phyloP scores from a whole-genome alignment of 345 rosid species.

The Brassica rapa region DNA sequence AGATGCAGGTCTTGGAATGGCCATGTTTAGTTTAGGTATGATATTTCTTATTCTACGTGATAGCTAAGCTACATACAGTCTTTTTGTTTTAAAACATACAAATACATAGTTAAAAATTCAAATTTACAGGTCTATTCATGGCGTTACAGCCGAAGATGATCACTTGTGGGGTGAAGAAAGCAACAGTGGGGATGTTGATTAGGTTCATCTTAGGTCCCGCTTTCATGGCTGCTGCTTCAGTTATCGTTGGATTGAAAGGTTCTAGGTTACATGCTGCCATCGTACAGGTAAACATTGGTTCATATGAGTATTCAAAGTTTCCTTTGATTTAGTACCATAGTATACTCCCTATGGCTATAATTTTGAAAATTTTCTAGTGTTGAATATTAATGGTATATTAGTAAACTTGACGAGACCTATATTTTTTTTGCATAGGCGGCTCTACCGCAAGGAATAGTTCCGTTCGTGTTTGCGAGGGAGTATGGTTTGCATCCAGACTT shows the following conservation, averaged over 20 bases:
- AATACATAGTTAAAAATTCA: background rate
- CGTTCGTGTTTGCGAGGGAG: constrained; percentile 79
- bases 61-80: background rate
- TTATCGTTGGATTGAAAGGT: constrained; percentile 55
- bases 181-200: constrained; percentile 60
- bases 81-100: background rate
- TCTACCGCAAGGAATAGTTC: constrained; percentile 82
- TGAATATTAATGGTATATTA: background rate
- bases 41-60: background rate
- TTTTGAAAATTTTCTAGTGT: background rate
- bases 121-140: constrained; percentile 66
- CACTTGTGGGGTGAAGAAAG: constrained; percentile 64
- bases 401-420: background rate
- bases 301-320: background rate
- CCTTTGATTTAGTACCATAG: background rate
- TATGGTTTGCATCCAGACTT: constrained; percentile 74
- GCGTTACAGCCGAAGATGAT: constrained; percentile 76
- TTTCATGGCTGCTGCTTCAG: constrained; percentile 56
- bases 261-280: constrained; percentile 65
- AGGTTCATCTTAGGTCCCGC: constrained; percentile 66
- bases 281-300: constrained; percentile 54
- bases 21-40: constrained; percentile 86
- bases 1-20: constrained; percentile 85
- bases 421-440: constrained; percentile 56
- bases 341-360: background rate